These are phyloP conservation scores for Kurtzmaniella quercitrusa DNA, from an alignment of 1,139 yeast species.

Conservation along the genomic window DNA sequence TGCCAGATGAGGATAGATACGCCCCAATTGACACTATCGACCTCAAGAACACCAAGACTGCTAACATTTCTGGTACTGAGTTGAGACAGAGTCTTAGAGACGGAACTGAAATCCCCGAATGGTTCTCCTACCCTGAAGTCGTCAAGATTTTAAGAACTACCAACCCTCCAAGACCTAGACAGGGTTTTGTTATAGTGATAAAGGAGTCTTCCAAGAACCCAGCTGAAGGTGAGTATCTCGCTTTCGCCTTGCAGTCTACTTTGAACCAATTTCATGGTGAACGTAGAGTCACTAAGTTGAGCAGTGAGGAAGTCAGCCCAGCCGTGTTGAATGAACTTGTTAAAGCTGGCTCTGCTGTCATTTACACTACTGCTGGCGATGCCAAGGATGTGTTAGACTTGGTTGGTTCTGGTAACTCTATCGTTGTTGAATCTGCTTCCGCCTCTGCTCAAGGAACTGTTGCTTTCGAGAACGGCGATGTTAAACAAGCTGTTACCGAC, in stretches of 20 bases:
- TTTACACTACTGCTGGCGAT: constrained; percentile 45
- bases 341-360: constrained; percentile 87
- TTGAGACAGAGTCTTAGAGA: constrained; percentile 82
- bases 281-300: constrained; percentile 73
- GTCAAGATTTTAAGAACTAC: constrained; percentile 86
- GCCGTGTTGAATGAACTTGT: constrained; percentile 78
- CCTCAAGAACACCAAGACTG: constrained; percentile 65
- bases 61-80: constrained; percentile 94
- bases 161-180: constrained; percentile 86
- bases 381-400: constrained; percentile 43
- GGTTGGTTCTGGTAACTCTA: constrained; percentile 33
- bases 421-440: constrained; percentile 18
- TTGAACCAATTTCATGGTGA: constrained; percentile 87
- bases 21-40: constrained; percentile 94
- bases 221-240: constrained; percentile 48
- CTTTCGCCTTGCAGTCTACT: constrained; percentile 84
- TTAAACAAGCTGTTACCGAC: constrained; percentile 58
- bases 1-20: constrained; percentile 93
- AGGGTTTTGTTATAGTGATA: constrained; percentile 76
- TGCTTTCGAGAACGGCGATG: constrained; percentile 16
- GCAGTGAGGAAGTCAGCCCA: constrained; percentile 48
- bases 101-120: constrained; percentile 86
- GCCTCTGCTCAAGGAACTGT: constrained; percentile 10
- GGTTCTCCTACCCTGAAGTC: constrained; percentile 98
- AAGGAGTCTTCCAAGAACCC: constrained; percentile 56